A percentile compares a stretch with the other conserved stretches of the same genome.
Evolutionary conservation across 257 asterid species (phyloP).

Genomic region (Rehmannia glutinosa): DNA sequence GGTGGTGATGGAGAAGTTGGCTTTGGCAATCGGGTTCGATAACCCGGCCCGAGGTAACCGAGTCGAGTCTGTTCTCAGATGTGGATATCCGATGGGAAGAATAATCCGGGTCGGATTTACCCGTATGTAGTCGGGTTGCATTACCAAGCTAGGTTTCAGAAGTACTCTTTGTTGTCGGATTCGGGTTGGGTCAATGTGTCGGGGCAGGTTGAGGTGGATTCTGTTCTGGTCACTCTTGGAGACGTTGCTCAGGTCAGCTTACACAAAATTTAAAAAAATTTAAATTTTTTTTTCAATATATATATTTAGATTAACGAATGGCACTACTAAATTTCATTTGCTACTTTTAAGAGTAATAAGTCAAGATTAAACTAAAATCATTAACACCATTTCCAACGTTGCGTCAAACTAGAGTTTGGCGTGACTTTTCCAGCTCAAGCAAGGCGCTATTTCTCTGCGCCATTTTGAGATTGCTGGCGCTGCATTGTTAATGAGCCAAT

Average conservation of each 20-base stretch:
- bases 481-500: too few relatives aligned
- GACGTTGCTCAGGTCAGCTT: slow-evolving; percentile 69
- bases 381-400: too few relatives aligned
- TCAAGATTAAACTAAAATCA: too few relatives aligned
- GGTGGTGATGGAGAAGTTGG: slow-evolving; percentile 44
- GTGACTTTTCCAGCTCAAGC: too few relatives aligned
- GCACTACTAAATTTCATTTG: too few relatives aligned
- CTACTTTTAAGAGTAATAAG: too few relatives aligned
- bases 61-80: slow-evolving; percentile 40
- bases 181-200: slow-evolving; percentile 59
- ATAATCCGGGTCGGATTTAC: slow-evolving; percentile 51
- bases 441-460: too few relatives aligned
- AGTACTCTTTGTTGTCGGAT: slow-evolving; percentile 45
- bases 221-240: slow-evolving; percentile 62
- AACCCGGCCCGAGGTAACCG: slow-evolving; percentile 38
- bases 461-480: too few relatives aligned
- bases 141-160: slow-evolving; percentile 36
- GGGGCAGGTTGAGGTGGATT: slow-evolving; percentile 41
- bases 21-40: slow-evolving; percentile 44
- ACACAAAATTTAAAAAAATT: not conserved
- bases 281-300: not conserved
- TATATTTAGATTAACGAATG: too few relatives aligned
- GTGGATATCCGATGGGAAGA: slow-evolving; percentile 54
- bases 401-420: too few relatives aligned
- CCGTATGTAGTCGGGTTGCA: slow-evolving; percentile 64